Evolutionary conservation across 257 asterid species (phyloP), one percentile per base, ranked within the genome.

Genomic region (Scutellaria galericulata): DNA sequence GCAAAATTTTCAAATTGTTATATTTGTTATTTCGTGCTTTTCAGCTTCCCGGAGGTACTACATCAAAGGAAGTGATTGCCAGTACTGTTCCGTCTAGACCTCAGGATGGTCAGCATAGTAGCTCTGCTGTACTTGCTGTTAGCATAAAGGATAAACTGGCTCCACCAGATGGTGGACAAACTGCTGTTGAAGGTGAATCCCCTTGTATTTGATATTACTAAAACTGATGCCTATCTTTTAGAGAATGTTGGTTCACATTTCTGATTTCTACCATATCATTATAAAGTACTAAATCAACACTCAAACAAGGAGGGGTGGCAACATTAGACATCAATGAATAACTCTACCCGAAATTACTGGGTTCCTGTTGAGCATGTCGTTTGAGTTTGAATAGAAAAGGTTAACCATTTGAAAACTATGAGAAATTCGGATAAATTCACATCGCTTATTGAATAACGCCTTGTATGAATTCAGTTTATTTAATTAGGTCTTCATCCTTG

Each of bases 31-130:
- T 70, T 48, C 13, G 15, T 31, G 14, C 65, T 62, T 74, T 81
- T 72, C 81, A 89, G 91, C 77, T 48, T 7, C 46, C 70, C 60
- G 91, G 82, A 64, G 82, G 78, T 79, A 67, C 83, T 62, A 67
- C 80, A 57, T 77, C 86, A 77, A 84, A 65, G 12, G 93, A 85
- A 71, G 86, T 84, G 77, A 79, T 82, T 78, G 84, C 79, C 65
- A 82, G 79, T 71, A 90, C 98, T 45, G 91, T 90, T 83, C 97
- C 96, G 51, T 86, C 99, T 74, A 88, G 82, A 77, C 86, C 74
- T 60, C 88, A 64, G 63, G 86, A 83, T 71, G 85, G 78, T 68
- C 84, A 80, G 79, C 81, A 72, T 74, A 63, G 66, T 42, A 65
- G 75, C 40, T 45, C 81, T 70, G 81, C 57, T 64, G 61, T 46